Evolutionary conservation across 2,329 filamentous ascomycete genomes (phyloP), one percentile per base, ranked within the genome.

Genomic region (Pseudogymnoascus sp.): DNA sequence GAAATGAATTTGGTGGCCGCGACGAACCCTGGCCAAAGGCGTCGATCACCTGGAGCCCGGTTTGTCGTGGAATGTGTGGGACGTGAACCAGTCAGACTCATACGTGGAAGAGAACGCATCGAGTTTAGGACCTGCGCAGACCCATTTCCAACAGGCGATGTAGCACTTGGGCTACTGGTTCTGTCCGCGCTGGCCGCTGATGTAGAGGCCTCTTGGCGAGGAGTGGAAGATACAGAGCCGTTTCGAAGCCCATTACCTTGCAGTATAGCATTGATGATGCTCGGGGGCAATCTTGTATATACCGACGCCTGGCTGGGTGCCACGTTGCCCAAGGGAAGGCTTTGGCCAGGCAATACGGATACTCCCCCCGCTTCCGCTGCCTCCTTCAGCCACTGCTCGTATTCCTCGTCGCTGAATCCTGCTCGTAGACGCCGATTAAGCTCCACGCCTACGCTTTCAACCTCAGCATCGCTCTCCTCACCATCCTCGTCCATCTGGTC

Each of bases 371-470:
- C 79, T 69, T 90, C 87, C 59, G 88, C 82, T 45, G 83, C 86
- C 69, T 87, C 85, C 74, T 90, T 90, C 64, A 90, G 77, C 83
- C 87, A 90, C 72, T 88, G 86, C 73, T 90, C 88, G 86, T 86
- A 90, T 68, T 88, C 86, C 65, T 88, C 86, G 70, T 90, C 87
- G 14, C 85, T 86, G 6, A 84, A 86, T 58, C 85, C 83, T 64
- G 85, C 83, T 60, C 84, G 79, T 23, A 90, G 81, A n/a, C 83
- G 82, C 71, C 87, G 80, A 69, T 89, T 89, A 61, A 87, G 74
- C 58, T 80, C 80, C 60, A 85, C 77, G 4, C 86, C 87, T 3
- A 89, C 81, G 67, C 84, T 88, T 65, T 81, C 77, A 37, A 82
- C 71, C 61, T 81, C 81, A 9, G 76, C 76, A 62, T 84, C 83